Conservation (phyloP, 1,139 yeast genomes). For the Chernovozyma sophiae-reginae region DNA sequence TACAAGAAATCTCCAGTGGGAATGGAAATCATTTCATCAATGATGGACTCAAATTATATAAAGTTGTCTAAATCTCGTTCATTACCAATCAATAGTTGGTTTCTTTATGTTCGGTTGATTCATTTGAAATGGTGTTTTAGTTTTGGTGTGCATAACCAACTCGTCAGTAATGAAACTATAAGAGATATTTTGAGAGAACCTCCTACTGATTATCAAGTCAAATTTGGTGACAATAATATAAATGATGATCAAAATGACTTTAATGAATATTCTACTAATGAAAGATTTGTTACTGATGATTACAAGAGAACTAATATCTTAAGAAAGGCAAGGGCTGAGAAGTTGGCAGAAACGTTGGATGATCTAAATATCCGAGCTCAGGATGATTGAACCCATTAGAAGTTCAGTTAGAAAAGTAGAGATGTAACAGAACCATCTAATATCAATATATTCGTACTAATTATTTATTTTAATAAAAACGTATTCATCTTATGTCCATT, state of each 20-base stretch:
- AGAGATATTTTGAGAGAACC: conserved; percentile 43
- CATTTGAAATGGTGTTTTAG: conserved; percentile 72
- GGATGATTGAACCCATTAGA: too few relatives aligned
- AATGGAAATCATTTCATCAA: conserved; percentile 32
- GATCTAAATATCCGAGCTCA: conserved; percentile 20
- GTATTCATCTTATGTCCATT: too few relatives aligned
- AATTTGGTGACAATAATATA: conserved; percentile 19
- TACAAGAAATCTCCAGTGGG: conserved; percentile 37
- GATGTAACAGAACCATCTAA: too few relatives aligned
- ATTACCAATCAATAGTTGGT: conserved; percentile 65
- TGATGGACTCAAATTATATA: conserved; percentile 45
- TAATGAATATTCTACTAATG: neutral
- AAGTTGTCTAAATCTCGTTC: conserved; percentile 54
- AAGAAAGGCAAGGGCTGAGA: conserved; percentile 33
- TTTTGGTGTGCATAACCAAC: conserved; percentile 61
- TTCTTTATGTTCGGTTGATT: conserved; percentile 54
- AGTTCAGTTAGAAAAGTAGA: too few relatives aligned
- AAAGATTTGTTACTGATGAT: conserved; percentile 14
- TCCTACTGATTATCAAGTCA: conserved; percentile 26
- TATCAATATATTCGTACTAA: neutral
- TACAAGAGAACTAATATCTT: conserved; percentile 29
- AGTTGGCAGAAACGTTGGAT: conserved; percentile 27
- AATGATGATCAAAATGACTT: neutral
- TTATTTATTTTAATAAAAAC: neutral
- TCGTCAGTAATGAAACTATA: conserved; percentile 47